A percentile compares a stretch with the other conserved stretches of the same genome.
Conservation (phyloP, 306 rosid genomes). For the Prunus mume region DNA sequence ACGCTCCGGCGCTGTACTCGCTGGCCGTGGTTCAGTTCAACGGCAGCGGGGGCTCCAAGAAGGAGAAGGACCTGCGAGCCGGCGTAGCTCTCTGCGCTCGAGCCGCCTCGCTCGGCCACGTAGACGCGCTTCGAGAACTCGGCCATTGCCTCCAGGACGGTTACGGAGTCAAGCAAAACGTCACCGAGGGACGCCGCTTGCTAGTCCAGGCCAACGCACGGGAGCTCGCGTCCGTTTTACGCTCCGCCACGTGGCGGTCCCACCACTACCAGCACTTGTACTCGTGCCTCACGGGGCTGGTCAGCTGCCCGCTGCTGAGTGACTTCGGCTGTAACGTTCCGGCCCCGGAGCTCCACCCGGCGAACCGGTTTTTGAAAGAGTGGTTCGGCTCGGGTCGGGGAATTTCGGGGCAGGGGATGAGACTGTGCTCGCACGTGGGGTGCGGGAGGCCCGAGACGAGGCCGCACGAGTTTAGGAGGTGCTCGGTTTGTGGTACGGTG, state of each 20-base stretch:
- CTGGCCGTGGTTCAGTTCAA: conserved; percentile 86
- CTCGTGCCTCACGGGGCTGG: conserved; percentile 9
- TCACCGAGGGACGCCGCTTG: conserved; percentile 57
- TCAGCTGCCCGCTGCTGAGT: conserved; percentile 45
- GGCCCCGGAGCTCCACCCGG: conserved; percentile 58
- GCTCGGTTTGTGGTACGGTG: conserved; percentile 78
- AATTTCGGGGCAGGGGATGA: conserved; percentile 29
- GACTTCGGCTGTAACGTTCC: conserved; percentile 51
- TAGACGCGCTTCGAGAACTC: conserved; percentile 82
- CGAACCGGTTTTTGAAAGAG: conserved; percentile 57
- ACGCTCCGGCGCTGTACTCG: conserved; percentile 79
- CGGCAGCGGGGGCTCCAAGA: conserved; percentile 80
- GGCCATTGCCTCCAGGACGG: conserved; percentile 95
- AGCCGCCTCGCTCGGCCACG: conserved; percentile 70
- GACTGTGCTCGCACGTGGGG: conserved; percentile 59
- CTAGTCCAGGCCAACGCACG: conserved; percentile 77
- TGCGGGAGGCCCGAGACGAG: conserved; percentile 87
- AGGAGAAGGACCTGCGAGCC: conserved; percentile 60
- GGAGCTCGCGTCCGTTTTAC: conserved; percentile 47
- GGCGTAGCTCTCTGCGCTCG: conserved; percentile 75
- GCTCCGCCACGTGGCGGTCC: conserved; percentile 33
- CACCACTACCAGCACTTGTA: conserved; percentile 18
- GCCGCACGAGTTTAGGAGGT: conserved; percentile 78
- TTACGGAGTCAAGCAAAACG: conserved; percentile 59
- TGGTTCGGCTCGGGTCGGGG: conserved; percentile 62